Evolutionary conservation across 345 rosid genomes (phyloP), one percentile per base, ranked within the genome.

Genomic region (Eucalyptus cloeziana): DNA sequence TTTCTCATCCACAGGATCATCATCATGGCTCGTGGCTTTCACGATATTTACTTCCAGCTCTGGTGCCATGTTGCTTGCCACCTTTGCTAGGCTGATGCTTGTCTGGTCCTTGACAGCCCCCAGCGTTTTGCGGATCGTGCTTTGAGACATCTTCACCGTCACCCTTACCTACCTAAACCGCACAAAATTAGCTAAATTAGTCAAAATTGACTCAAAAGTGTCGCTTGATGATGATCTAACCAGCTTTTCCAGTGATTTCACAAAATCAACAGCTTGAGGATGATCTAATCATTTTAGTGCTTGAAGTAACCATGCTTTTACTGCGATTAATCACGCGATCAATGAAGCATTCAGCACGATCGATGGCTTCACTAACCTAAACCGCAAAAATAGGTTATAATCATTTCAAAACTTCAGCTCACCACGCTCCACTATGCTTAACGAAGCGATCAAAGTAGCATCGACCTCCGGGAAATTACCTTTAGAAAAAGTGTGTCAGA

Each of bases 61-160:
- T 86, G 99, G 98, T 16, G 98, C 96, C 89, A 95, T 86, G 93
- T 94, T 97, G 81, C 99, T 94, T 0, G 98, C 95, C 33, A 96
- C 98, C 87, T 96, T 97, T 16, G 99, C 98, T 69, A 97, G 90
- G 60, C 99, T 91, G 4, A 97, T 97, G 85, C 98, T 97, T 17
- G 98, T 97, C 60, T 97, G 98, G 80, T 97, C 99, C 88, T 97
- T 96, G 49, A 97, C 98, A 7, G 97, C 95, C 47, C 99, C 99
- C 58, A 96, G 94, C 89, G 99, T 98, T 91, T 96, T 96, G 27
- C 99, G 95, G 88, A 97, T 96, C 81, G 96, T 94, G 94, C 96
- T 95, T 67, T 95, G 91, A 87, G 99, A 95, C 99, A 97, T 96
- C 86, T 86, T 87, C 87, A 64, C 87, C 15, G 87, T 33, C 62